Evolutionary conservation across 2,329 filamentous ascomycete genomes (phyloP).

Genomic region (Sporothrix sp.): DNA sequence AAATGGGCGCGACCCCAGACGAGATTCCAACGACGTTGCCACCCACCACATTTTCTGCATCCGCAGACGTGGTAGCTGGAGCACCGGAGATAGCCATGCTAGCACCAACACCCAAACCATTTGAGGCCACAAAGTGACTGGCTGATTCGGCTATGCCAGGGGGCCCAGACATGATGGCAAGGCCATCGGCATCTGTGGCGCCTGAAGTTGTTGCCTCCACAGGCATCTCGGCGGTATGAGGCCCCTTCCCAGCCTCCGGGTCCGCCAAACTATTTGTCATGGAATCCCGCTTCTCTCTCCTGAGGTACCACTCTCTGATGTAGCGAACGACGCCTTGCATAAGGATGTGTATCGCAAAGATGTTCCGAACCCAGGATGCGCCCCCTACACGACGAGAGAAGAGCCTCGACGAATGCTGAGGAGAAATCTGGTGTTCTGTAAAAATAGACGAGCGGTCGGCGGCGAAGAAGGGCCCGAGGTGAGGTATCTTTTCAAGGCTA

Average conservation of each 20-base stretch:
- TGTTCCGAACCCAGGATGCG: conserved; percentile 57
- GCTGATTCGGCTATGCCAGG: background rate
- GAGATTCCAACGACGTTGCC: background rate
- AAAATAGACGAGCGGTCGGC: conserved; percentile 26
- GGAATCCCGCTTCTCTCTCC: conserved; percentile 47
- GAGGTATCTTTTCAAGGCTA: conserved; percentile 40
- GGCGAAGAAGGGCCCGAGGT: conserved; percentile 24
- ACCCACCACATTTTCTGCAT: background rate
- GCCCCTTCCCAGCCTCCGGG: conserved; percentile 51
- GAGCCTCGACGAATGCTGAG: conserved; percentile 34
- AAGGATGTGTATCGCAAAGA: conserved; percentile 64
- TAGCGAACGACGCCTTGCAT: conserved; percentile 64
- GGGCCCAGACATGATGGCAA: conserved; percentile 20
- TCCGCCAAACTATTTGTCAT: conserved; percentile 42
- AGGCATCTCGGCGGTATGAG: conserved; percentile 27
- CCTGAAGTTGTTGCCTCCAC: conserved; percentile 36
- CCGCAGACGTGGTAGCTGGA: background rate
- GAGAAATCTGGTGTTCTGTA: conserved; percentile 36
- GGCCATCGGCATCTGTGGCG: conserved; percentile 37
- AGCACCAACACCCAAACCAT: background rate
- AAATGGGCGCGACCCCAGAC: conserved; percentile 31
- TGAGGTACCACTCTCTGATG: conserved; percentile 58
- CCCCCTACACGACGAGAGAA: conserved; percentile 48
- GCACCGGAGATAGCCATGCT: background rate
- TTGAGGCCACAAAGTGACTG: background rate